phyloP scores from a whole-genome alignment of 2,329 filamentous ascomycete genomes.

The Fonsecaea erecta region DNA sequence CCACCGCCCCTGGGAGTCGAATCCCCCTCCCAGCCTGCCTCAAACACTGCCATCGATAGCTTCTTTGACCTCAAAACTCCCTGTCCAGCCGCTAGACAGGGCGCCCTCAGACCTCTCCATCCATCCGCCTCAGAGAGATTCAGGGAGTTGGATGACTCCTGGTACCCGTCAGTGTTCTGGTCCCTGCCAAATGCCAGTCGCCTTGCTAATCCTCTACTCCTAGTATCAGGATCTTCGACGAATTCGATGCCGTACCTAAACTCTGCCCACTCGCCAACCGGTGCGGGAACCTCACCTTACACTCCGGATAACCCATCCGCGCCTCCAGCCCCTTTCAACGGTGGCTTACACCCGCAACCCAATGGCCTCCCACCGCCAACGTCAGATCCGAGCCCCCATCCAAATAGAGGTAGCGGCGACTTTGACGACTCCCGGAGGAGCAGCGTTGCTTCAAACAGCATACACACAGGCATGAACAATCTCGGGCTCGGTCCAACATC shows the following conservation, averaged over 20 bases:
- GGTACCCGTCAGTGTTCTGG: constrained; percentile 56
- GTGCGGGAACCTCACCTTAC: constrained; percentile 49
- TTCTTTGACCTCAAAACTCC: constrained; percentile 53
- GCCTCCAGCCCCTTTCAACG: constrained; percentile 47
- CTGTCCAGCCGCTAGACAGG: constrained; percentile 45
- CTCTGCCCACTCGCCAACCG: constrained; percentile 52
- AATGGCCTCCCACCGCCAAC: constrained; percentile 62
- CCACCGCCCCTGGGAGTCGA: constrained; percentile 53
- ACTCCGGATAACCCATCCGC: constrained; percentile 47
- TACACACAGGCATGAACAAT: constrained; percentile 56
- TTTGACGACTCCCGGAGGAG: constrained; percentile 54
- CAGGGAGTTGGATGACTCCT: constrained; percentile 64
- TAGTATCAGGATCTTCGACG: constrained; percentile 51
- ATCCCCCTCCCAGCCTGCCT: constrained; percentile 43
- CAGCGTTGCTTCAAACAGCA: constrained; percentile 53
- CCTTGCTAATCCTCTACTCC: constrained; percentile 18
- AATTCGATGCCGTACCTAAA: constrained; percentile 51
- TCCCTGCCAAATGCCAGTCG: constrained; percentile 17
- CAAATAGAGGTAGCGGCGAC: constrained; percentile 52
- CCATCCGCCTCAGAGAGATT: constrained; percentile 59
- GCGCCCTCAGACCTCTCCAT: constrained; percentile 49
- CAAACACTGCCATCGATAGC: constrained; percentile 55
- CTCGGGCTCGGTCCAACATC: constrained; percentile 54
- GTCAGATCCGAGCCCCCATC: constrained; percentile 54
- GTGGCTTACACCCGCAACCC: constrained; percentile 45